Evolutionary conservation across 2,329 filamentous ascomycete species (phyloP), one percentile per base, ranked within the genome.

Genomic region (Tolypocladium paradoxum): DNA sequence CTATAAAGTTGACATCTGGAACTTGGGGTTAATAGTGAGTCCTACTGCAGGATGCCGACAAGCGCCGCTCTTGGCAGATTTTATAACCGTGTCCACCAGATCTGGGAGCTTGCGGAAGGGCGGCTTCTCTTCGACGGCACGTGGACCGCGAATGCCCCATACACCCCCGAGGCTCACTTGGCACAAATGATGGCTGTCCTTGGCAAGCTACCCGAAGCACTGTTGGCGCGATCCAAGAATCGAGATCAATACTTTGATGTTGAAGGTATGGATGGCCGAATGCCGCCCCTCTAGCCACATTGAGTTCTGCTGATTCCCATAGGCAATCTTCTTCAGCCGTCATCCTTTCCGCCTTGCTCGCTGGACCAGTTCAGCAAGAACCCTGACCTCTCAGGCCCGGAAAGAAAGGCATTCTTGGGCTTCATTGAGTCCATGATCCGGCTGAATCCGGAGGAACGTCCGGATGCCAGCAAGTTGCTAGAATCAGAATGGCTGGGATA

Each of bases 1-100:
- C 45, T 18, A 53, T 20, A 61, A 59, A 18, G 59, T 59, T 2
- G 61, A 62, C 43, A 59, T 62, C 2, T 64, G 60, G 62, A 63
- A 63, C 35, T 29, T 65, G 5, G 54, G 56, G 1, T 14, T 59
- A 1, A 49, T 59, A 14, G 53, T 57, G 37, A 52, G 54, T 33
- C 6, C 2, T 4, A 7, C 24, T 56, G 9, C 9, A 14, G 12
- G 34, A 33, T 33, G 31, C 11, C 9, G 31, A 33, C 9, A 33
- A 33, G 14, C 31, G 31, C 11, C 31, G 31, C 11, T 12, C 11
- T 33, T 9, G 31, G n/a, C 31, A 48, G 47, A 48, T 48, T 12
- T 33, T 11, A 33, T 33, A 33, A 33, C 31, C 3, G 27, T 31
- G 12, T 31, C 8, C 4, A 33, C n/a, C 29, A 61, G 58, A 58